Base-by-base conservation (phyloP, 176 grass and related monocot species). In the Elymus sibiricus region DNA sequence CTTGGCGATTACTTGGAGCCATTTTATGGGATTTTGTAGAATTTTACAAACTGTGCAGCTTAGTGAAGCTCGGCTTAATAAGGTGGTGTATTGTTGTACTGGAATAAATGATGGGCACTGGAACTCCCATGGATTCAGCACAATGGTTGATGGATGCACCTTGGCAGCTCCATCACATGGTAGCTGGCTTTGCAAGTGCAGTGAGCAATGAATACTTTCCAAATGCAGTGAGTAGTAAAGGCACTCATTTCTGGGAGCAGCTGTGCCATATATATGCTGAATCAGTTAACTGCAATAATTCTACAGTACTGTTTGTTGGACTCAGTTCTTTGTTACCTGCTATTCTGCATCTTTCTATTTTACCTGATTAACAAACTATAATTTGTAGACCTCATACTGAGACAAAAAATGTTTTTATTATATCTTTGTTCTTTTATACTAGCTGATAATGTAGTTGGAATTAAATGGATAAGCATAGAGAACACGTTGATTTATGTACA, bases 51-150 rank as follows among this genome's bases (percentile, higher is more conserved):
- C 22, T 25, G n/a, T 28, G 71, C 37, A 28, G 11, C 21, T 19
- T 72, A 62, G 76, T 44, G 49, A 78, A 29, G 39, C 22, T 84
- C 14, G 7, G 53, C 19, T 19, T 22, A 35, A 84, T 84, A 84
- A 84, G 81, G 81, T 25, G 55, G n/a, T 80, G n/a, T 35, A 2
- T 15, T 70, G 38, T 64, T 44, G 16, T 62, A 84, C 70, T 31
- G 11, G 42, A 84, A 87, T 64, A 77, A 85, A 77, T 28, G 9
- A 0, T 17, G 17, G 19, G 68, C 47, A 34, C 13, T 46, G 21
- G 24, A 68, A 29, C 42, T n/a, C 25, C 26, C 35, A 22, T 62
- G 26, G 24, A 22, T 71, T 71, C 59, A 70, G 11, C 14, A 2
- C 9, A 6, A 76, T 31, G 15, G 28, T 49, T 17, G 25, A 51